Conservation (phyloP, 768 basidiomycete genomes). For the Leccinum imitatum region DNA sequence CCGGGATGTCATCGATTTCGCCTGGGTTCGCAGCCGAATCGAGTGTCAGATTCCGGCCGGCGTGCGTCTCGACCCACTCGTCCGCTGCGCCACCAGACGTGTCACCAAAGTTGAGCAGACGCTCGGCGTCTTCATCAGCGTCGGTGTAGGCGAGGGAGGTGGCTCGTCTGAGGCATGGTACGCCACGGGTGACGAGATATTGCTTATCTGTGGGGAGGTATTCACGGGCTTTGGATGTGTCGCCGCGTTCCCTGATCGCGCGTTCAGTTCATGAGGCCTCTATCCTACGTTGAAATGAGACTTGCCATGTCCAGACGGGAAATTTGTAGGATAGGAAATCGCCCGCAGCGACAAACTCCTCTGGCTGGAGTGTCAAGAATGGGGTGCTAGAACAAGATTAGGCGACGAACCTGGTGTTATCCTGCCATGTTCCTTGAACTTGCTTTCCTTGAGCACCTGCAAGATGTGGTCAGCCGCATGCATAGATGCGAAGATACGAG, state of each 20-base stretch:
- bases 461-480: constrained; percentile 28
- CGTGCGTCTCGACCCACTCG: constrained; percentile 99
- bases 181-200: constrained; percentile 92
- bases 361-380: constrained; percentile 39
- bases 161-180: constrained; percentile 94
- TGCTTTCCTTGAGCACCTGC: constrained; percentile 95
- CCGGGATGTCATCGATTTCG: constrained; percentile 83
- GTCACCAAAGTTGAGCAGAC: constrained; percentile 81
- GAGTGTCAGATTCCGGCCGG: constrained; percentile 59
- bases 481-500: constrained; percentile 14
- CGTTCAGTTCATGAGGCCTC: neutral
- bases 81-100: constrained; percentile 60
- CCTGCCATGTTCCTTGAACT: constrained; percentile 98
- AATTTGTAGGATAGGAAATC: constrained; percentile 99
- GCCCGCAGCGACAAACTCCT: constrained; percentile 98
- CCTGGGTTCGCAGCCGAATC: constrained; percentile 60
- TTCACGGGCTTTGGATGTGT: constrained; percentile 79
- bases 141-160: constrained; percentile 92
- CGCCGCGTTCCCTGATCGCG: constrained; percentile 82
- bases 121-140: constrained; percentile 94
- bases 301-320: constrained; percentile 95
- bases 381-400: neutral
- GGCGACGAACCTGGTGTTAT: constrained; percentile 80
- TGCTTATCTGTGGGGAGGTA: constrained; percentile 96
- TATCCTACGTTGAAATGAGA: neutral